Conservation (phyloP, 2,329 filamentous ascomycete genomes). For the Akanthomyces uredinophilus region DNA sequence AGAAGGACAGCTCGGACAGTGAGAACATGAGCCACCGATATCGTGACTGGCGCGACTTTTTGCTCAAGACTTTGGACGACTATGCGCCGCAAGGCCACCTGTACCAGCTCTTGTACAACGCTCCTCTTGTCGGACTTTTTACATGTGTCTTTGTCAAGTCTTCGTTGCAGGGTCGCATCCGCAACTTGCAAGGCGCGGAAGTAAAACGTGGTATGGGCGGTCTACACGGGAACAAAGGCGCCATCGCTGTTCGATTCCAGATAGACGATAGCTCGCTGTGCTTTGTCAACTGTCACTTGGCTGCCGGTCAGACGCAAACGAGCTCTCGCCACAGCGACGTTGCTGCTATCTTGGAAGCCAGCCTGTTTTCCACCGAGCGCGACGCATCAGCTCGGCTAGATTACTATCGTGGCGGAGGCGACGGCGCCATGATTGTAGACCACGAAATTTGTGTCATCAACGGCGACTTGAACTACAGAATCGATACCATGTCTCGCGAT, state of each 20-base stretch:
- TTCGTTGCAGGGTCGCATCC: conserved; percentile 68
- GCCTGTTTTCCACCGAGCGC: conserved; percentile 66
- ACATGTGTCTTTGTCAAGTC: conserved; percentile 93
- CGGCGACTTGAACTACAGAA: conserved; percentile 95
- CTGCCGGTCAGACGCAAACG: conserved; percentile 87
- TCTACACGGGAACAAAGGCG: conserved; percentile 93
- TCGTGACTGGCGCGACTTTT: conserved; percentile 89
- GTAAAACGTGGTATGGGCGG: conserved; percentile 97
- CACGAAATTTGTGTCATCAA: conserved; percentile 97
- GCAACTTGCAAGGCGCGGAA: conserved; percentile 71
- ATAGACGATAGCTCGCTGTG: conserved; percentile 92
- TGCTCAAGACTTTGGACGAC: conserved; percentile 77
- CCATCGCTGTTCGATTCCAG: conserved; percentile 84
- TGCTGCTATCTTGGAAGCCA: conserved; percentile 78
- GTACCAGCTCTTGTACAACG: conserved; percentile 83
- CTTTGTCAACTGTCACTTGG: conserved; percentile 95
- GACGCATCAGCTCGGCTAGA: conserved; percentile 66
- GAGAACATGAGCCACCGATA: conserved; percentile 98
- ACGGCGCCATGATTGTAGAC: conserved; percentile 90
- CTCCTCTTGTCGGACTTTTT: conserved; percentile 85
- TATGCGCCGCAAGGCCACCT: conserved; percentile 70
- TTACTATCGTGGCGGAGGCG: conserved; percentile 83
- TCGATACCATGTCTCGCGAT: conserved; percentile 93
- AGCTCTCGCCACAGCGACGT: conserved; percentile 90
- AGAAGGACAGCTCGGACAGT: conserved; percentile 71